Evolutionary conservation across 192 early-diverging fungal species (phyloP), one percentile per base, ranked within the genome.

Genomic region (Entomortierella beljakovae): DNA sequence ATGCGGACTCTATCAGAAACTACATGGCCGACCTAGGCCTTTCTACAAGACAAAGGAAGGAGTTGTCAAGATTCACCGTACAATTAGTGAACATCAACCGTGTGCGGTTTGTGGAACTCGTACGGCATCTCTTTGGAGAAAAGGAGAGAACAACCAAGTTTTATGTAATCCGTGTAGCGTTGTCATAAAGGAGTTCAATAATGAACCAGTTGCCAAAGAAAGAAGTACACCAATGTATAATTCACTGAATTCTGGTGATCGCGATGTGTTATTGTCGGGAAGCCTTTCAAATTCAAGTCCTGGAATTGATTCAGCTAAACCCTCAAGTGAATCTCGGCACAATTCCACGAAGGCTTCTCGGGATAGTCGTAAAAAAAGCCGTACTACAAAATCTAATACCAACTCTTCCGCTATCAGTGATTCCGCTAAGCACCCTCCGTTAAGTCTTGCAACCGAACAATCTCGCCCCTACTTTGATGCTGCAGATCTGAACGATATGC

Each of bases 1-100:
- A 8, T 77, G 74, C 53, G 74, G 74, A 16, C 22, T 77, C 1
- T 77, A 69, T 23, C 63, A 74, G n/a, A 74, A 74, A 33, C 64
- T 74, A 0, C 71, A 74, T 32, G 57, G 57, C 23, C 32, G 33
- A 22, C 31, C 71, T 3, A 46, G 71, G n/a, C 71, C 71, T 2
- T 40, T 61, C 23, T 66, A 48, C n/a, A 54, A 50, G 48, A 57
- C 63, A 28, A 65, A 61, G 26, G 71, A 74, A 20, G 71, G 71
- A 10, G 26, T 34, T 3, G 42, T 74, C 57, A 74, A 74, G 35
- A 65, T 74, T 11, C 50, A 54, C 8, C 62, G 71, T 0, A 54
- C 48, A 20, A 37, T 42, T 11, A 42, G 22, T 0, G 50, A 61
- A 11, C 63, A 74, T 29, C 37, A 34, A 1, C 71, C 71, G 9